Evolutionary conservation across 208 protist species (phyloP), one percentile per base, ranked within the genome.

Genomic region (Leishmania aethiopica): DNA sequence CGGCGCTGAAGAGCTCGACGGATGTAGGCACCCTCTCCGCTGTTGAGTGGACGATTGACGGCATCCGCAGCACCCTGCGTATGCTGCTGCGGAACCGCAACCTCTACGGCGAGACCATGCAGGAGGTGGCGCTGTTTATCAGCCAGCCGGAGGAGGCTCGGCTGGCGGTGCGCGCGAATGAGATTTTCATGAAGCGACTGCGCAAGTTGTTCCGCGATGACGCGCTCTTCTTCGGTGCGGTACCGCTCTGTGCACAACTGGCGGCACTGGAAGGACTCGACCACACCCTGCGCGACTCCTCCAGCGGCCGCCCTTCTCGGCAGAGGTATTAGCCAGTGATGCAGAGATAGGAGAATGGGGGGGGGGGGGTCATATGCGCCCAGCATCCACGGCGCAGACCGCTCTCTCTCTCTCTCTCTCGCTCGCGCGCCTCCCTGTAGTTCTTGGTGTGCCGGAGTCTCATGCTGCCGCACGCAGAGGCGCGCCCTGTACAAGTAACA

Each of bases 221-320:
- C n/a, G 64, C 85, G 32, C 51, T 90, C 19, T 94, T 92, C 75
- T 84, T 80, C 51, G 82, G 88, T 4, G 92, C 86, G 1, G 89
- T 82, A 0, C 90, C 94, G 32, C 83, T 97, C 42, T 97, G 92
- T 81, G 86, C 86, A 17, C 94, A 97, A 78, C 82, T 97, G 59
- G 90, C 90, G 19, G 87, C 92, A 49, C 75, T 97, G 55, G 87
- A 94, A 78, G 83, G 90, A 3, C 75, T 95, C 1, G 67, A 85
- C 3, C 57, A 89, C 57, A 82, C 75, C 40, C 67, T 86, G 35
- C 59, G 83, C 8, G 45, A 28, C 35, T 62, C 55, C 1, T 17
- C 66, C 22, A 49, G 45, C 28, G 51, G 35, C 28, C 74, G 25
- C 1, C 51, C 60, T 19, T 77, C 82, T 53, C 70, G 45, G 37